Base-by-base conservation (phyloP, 148 eudicot species). In the Drosera capensis region DNA sequence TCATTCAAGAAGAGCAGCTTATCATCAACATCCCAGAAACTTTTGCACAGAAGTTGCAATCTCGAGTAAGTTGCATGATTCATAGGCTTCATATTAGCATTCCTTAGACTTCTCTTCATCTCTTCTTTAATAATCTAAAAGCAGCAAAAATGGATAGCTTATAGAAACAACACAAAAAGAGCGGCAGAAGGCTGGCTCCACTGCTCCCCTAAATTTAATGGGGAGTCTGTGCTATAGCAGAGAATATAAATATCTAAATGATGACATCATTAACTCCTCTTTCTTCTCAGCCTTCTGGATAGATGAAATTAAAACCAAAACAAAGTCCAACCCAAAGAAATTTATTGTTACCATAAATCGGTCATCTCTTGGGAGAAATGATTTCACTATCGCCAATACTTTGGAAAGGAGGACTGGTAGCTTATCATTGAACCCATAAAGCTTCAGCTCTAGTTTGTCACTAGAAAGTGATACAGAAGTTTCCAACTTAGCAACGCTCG, bases 101-200 rank as follows among this genome's bases (percentile, higher is more conserved):
- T 90, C 56, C 79, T 85, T 53, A 90, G 64, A 58, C 52, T 73
- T 60, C 95, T 78, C 65, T 80, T 93, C 68, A 90, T 55, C 43
- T 68, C 76, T 67, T 90, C 97, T 70, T 84, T 90, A 45, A 90
- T 74, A 46, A 90, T 92, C 97, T 90, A n/a, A n/a, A n/a, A n/a
- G n/a, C n/a, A n/a, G n/a, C n/a, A 3, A 38, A 22, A 8, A 39
- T 17, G 18, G 5, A 14, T 39, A 20, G 31, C 5, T 11, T n/a
- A 15, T 34, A n/a, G n/a, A n/a, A 34, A 15, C 11, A 34, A 34
- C 38, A 34, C 14, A 34, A 6, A 11, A 6, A 2, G 45, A 16
- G 9, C 17, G 9, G 3, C 8, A 41, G 24, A 41, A 41, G 13
- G 8, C 14, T 34, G 38, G 6, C 14, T 15, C 38, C 9, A 9